Base-by-base conservation (phyloP, 1,284 basidiomycete species). In the Caloboletus inedulis region DNA sequence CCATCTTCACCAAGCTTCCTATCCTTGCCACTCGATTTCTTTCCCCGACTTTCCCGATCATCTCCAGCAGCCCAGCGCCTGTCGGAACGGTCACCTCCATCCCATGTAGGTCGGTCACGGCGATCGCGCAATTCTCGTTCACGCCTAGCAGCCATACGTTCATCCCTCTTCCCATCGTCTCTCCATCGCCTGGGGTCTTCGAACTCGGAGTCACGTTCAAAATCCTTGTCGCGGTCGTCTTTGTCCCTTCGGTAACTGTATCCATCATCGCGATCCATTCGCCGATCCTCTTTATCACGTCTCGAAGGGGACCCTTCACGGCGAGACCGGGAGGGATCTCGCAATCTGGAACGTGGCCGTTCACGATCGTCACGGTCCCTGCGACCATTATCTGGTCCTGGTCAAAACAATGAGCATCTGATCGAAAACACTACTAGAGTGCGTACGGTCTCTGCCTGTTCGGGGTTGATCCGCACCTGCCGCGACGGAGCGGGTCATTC, bases 91-190 rank as follows among this genome's bases (percentile, higher is more conserved):
- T 72, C 68, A 34, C 49, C 43, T 40, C 51, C 45, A 45, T 80
- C 77, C 72, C 72, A 75, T 36, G 69, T 58, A 36, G 80, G 62
- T 57, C 72, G 73, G 45, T 85, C 80, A 33, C 77, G 72, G 27
- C 81, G 75, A 53, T 81, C 71, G 31, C 64, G 62, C 18, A 57
- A 44, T 31, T 69, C 67, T 39, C 77, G 61, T 7, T 33, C 71
- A 47, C 85, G 78, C 52, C 83, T 74, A n/a, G 79, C 74, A 46
- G 81, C 77, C 48, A 88, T 64, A 29, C 87, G 74, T 61, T 89
- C 86, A 40, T 89, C 87, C 46, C 87, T 76, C 63, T 80, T 86
- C n/a, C 87, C 87, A 59, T 89, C 87, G 60, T 89, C 87, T 60
- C 85, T 76, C 87, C 87, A 89, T 51, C 82, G 77, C 48, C 86